phyloP scores from a whole-genome alignment of 2,329 filamentous ascomycete genomes.

The Fusarium sp. region DNA sequence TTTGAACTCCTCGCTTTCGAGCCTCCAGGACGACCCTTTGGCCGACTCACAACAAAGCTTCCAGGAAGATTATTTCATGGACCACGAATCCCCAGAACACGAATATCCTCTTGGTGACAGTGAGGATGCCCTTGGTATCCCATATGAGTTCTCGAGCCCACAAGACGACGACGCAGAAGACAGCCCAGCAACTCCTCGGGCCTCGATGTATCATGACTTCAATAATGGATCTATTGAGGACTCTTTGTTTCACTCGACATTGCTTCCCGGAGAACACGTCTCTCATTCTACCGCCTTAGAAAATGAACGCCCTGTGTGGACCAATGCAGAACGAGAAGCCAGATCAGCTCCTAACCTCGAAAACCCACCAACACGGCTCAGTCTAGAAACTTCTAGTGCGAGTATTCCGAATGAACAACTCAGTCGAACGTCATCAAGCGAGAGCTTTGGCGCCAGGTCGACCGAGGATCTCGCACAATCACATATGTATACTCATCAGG shows the following conservation, averaged over 20 bases:
- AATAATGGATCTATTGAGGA: constrained; percentile 46
- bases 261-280: constrained; percentile 28
- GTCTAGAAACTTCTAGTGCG: constrained; percentile 8
- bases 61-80: constrained; percentile 41
- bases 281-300: constrained; percentile 39
- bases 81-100: constrained; percentile 39
- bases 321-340: constrained; percentile 36
- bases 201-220: constrained; percentile 61
- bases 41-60: constrained; percentile 47
- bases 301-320: constrained; percentile 40
- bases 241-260: constrained; percentile 50
- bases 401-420: constrained; percentile 25
- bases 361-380: constrained; percentile 38
- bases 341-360: constrained; percentile 41
- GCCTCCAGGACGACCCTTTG: constrained; percentile 33
- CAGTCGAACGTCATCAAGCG: constrained; percentile 29
- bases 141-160: constrained; percentile 62
- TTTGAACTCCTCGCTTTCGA: constrained; percentile 38
- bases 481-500: constrained; percentile 80
- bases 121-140: constrained; percentile 69
- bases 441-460: constrained; percentile 32
- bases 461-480: constrained; percentile 71
- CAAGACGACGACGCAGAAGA: constrained; percentile 56
- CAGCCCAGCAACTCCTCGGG: constrained; percentile 66
- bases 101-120: constrained; percentile 60